Percentiles rank a stretch among this genome's conserved stretches.
Evolutionary conservation across 805 yeast genomes (phyloP).

Genomic region (Barnettozyma botsteinii): DNA sequence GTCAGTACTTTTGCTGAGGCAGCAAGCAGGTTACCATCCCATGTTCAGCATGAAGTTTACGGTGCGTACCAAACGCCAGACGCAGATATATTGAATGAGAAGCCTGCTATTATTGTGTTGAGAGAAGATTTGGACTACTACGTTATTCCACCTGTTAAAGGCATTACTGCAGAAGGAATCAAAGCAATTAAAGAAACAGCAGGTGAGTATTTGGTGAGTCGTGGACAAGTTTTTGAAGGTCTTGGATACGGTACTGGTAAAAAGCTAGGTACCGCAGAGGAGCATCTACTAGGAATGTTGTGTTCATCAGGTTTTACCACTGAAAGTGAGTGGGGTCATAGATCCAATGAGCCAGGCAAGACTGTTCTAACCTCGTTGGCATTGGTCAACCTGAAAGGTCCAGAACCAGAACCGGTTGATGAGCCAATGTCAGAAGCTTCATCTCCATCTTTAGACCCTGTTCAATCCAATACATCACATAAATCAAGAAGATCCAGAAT

Average conservation of each 20-base stretch:
- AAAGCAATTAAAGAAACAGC: constrained; percentile 64
- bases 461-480: constrained; percentile 30
- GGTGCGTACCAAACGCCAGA: constrained; percentile 39
- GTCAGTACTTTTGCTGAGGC: constrained; percentile 67
- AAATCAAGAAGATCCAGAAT: constrained; percentile 49
- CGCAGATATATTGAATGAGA: constrained; percentile 61
- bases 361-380: constrained; percentile 84
- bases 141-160: constrained; percentile 70
- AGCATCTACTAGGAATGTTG: constrained; percentile 89
- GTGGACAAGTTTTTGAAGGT: constrained; percentile 69
- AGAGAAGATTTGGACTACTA: constrained; percentile 93
- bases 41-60: constrained; percentile 34
- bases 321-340: constrained; percentile 76
- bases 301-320: constrained; percentile 78
- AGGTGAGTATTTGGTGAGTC: constrained; percentile 56
- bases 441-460: constrained; percentile 37
- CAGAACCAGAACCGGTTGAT: constrained; percentile 17
- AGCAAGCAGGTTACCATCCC: constrained; percentile 46
- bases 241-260: constrained; percentile 55
- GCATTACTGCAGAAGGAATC: constrained; percentile 53
- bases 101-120: constrained; percentile 87
- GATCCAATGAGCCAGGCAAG: constrained; percentile 81
- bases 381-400: constrained; percentile 51
- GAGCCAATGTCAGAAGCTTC: constrained; percentile 17
- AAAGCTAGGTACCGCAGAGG: constrained; percentile 81